Conservation (phyloP, 176 grass and related monocot species). For the Paspalum notatum region DNA sequence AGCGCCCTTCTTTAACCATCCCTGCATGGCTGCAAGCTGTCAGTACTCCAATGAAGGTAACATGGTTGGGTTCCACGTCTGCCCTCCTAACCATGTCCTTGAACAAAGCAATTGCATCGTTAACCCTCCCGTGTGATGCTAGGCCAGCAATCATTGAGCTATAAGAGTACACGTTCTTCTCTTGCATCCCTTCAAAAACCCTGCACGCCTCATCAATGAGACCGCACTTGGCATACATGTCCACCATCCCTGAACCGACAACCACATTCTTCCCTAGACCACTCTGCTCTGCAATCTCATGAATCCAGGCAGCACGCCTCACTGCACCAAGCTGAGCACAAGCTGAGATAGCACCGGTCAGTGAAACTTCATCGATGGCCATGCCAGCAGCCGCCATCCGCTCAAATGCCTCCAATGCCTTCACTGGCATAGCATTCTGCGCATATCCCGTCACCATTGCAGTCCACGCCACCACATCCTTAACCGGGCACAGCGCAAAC, state of each 20-base stretch:
- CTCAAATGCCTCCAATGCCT: slow-evolving; percentile 55
- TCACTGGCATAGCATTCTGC: slow-evolving; percentile 57
- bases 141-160: slow-evolving; percentile 67
- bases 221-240: slow-evolving; percentile 75
- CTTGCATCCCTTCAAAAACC: slow-evolving; percentile 52
- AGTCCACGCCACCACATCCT: slow-evolving; percentile 73
- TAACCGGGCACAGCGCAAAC: slow-evolving; percentile 41
- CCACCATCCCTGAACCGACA: slow-evolving; percentile 61
- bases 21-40: slow-evolving; percentile 70
- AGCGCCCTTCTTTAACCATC: slow-evolving; percentile 66
- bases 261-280: slow-evolving; percentile 52
- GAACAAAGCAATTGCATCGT: slow-evolving; percentile 58
- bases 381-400: slow-evolving; percentile 41
- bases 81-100: slow-evolving; percentile 53
- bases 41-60: slow-evolving; percentile 65
- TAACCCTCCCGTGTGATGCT: slow-evolving; percentile 53
- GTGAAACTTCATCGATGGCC: slow-evolving; percentile 57
- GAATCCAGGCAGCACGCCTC: slow-evolving; percentile 50
- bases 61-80: slow-evolving; percentile 59
- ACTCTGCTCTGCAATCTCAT: slow-evolving; percentile 47
- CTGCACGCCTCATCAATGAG: slow-evolving; percentile 50
- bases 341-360: slow-evolving; percentile 60
- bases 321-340: slow-evolving; percentile 60
- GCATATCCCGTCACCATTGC: slow-evolving; percentile 60
- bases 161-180: slow-evolving; percentile 65